Evolutionary conservation across 2,329 filamentous ascomycete species (phyloP), one percentile per base, ranked within the genome.

Genomic region (Gnomoniopsis sp.): DNA sequence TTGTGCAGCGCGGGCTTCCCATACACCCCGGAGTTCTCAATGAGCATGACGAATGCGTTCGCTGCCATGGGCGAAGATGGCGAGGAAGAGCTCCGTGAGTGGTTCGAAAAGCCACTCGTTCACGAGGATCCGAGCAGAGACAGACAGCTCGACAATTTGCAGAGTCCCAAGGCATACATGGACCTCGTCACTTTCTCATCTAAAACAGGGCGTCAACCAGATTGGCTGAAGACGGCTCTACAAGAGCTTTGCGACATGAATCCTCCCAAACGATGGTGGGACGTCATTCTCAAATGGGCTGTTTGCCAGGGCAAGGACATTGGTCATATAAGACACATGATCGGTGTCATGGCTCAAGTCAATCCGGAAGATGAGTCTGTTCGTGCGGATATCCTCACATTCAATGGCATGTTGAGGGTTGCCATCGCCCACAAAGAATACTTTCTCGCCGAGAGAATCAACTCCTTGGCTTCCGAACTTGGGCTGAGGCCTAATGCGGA

Each of bases 371-470:
- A 80, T 58, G 69, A 77, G 57, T 74, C 75, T 17, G 65, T 81
- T 3, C 72, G 77, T 7, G 85, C 91, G 0, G 87, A 90, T 56
- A 86, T 86, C 7, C 74, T 81, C 3, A 91, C 89, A 6, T 86
- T 98, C 66, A 96, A 98, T 68, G 76, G 78, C 6, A 79, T 98
- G 26, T 80, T 98, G 19, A 81, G 84, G 55, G 86, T 87, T 58
- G 90, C 91, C 11, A 87, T 88, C 63, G 82, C 84, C n/a, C 81
- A 82, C 56, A 79, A 87, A 12, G 87, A 96, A 65, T 80, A 86
- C 0, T 85, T 89, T 64, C 77, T 90, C 49, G 90, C 90, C 6
- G 87, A 93, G 68, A 82, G 90, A 14, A 89, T 93, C 62, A 79
- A 91, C 49, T 75, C 82, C 1, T 74, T 97, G 12, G 86, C 87